Base-by-base conservation (phyloP, 306 rosid genomes). In the Datisca glomerata region DNA sequence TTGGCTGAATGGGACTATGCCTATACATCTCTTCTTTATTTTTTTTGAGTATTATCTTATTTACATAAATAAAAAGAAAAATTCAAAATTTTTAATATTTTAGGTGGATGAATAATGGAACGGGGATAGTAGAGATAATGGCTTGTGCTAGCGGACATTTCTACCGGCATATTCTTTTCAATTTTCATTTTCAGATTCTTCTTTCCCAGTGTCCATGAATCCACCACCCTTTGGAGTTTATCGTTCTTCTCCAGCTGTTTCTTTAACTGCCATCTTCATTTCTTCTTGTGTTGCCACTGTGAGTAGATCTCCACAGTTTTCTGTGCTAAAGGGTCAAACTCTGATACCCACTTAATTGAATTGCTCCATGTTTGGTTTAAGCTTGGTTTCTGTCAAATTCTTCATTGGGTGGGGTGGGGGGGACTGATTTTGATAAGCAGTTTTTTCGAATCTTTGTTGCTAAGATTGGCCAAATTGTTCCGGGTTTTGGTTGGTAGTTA, bases 401-500 rank as follows among this genome's bases (percentile, higher is more conserved):
- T 46, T 9, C 54, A 42, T 38, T 43, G 38, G 32, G 24, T 55
- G 65, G 47, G 53, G 41, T 18, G 13, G 3, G 4, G 10, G 11
- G 49, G 46, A 29, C 18, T 22, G 41, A 49, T 53, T 40, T 20
- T 31, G 71, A 41, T 62, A 63, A 71, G 69, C 28, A 36, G 43
- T 24, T 54, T 58, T 35, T 54, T 49, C 54, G 89, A 83, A 80
- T 74, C 80, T 75, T 61, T 58, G 58, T 28, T 75, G 67, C 63
- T 57, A 27, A 57, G 68, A 57, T 54, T 61, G 48, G 60, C 54
- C 69, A 60, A 68, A 65, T 53, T 37, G 61, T 61, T 65, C 77
- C 65, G 67, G 66, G 67, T 53, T 66, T 61, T 59, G 80, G 67
- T 77, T 70, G 64, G 80, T 75, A 65, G 74, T 62, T 61, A 50